A percentile compares a stretch with the other conserved stretches of the same genome.
Conservation (phyloP, 2,329 filamentous ascomycete species). For the Cytospora chrysosperma region DNA sequence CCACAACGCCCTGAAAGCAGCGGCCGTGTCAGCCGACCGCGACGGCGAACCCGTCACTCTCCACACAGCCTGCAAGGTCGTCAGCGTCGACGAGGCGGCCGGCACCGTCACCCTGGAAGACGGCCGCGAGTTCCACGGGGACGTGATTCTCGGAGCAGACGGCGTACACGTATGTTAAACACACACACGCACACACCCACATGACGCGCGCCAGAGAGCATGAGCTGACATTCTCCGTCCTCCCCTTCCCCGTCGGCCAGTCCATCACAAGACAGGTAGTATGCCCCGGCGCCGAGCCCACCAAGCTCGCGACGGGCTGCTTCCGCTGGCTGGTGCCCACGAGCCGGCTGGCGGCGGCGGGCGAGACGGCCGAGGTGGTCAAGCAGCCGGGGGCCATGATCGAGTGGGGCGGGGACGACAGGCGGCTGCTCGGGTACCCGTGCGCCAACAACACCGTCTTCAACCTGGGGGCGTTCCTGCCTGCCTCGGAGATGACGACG, state of each 20-base stretch:
- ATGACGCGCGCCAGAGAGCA: too few species aligned
- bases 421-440: not conserved
- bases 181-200: too few species aligned
- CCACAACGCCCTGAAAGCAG: not conserved
- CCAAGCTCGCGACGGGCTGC: not conserved
- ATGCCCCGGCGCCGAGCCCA: not conserved
- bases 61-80: slow-evolving; percentile 1
- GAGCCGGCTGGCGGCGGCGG: not conserved
- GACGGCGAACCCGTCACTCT: not conserved
- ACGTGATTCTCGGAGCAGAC: slow-evolving; percentile 6
- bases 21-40: not conserved
- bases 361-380: not conserved
- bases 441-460: slow-evolving; percentile 3
- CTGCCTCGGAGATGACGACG: not conserved
- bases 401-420: not conserved
- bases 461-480: not conserved
- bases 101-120: slow-evolving; percentile 5
- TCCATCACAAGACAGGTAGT: not conserved
- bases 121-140: not conserved
- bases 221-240: not conserved
- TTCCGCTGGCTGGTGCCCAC: slow-evolving; percentile 2
- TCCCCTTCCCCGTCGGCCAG: not conserved
- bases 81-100: not conserved
- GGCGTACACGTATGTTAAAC: slow-evolving; percentile 3
- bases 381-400: not conserved